Conservation (phyloP, 352 stramenopile genomes). For the Globisporangium barbulae region DNA sequence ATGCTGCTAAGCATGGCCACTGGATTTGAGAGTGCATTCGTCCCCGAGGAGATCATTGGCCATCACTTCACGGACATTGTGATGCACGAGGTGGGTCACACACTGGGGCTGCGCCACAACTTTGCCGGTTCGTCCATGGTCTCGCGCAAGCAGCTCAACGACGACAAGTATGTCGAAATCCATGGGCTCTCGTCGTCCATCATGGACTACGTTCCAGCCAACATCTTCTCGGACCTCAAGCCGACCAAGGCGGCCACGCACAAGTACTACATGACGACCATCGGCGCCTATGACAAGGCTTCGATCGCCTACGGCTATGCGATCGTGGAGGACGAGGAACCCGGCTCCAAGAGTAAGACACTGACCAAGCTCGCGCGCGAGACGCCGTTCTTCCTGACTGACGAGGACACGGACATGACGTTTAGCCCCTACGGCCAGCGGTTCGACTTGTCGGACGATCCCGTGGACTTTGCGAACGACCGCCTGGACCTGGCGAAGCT, state of each 20-base stretch:
- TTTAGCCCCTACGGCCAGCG: conserved; percentile 50
- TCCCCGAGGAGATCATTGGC: conserved; percentile 57
- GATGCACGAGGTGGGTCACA: conserved; percentile 90
- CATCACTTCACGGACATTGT: conserved; percentile 74
- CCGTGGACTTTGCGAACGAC: conserved; percentile 55
- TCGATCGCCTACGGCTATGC: conserved; percentile 87
- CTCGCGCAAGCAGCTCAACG: conserved; percentile 50
- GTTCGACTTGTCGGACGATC: conserved; percentile 59
- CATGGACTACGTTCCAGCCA: conserved; percentile 87
- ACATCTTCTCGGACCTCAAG: conserved; percentile 76
- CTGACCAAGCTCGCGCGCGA: conserved; percentile 40
- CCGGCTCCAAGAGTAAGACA: conserved; percentile 36
- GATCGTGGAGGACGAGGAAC: conserved; percentile 35
- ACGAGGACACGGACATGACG: conserved; percentile 41
- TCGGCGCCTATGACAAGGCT: conserved; percentile 76
- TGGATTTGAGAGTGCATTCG: conserved; percentile 17
- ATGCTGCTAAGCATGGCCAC: conserved; percentile 34
- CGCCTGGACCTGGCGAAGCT: conserved; percentile 44
- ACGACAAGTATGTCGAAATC: conserved; percentile 42
- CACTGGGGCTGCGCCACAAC: conserved; percentile 84
- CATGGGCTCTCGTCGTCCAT: conserved; percentile 64
- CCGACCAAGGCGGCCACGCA: conserved; percentile 29
- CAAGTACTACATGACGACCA: conserved; percentile 62
- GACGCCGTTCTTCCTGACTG: conserved; percentile 59
- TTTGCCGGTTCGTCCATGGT: conserved; percentile 63